phyloP scores from a whole-genome alignment of 148 eudicot genomes.

The Tetragonia tetragonoides region DNA sequence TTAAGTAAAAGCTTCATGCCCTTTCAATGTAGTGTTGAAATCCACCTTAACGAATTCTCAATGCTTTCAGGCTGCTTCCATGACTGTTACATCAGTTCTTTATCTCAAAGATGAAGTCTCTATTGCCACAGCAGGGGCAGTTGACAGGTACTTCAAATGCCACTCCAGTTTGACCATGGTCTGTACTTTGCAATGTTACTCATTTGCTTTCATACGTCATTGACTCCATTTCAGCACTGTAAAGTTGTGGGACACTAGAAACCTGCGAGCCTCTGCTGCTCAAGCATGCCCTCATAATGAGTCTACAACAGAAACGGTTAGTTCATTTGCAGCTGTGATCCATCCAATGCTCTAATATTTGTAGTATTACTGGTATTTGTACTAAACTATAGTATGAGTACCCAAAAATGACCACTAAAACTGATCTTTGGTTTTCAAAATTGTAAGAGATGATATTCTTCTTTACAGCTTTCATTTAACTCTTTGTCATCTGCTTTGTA shows the following conservation, averaged over 20 bases:
- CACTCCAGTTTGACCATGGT: background rate
- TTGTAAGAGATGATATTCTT: too few species aligned
- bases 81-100: slow-evolving; percentile 89
- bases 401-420: background rate
- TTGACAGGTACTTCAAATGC: slow-evolving; percentile 57
- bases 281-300: slow-evolving; percentile 55
- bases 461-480: too few species aligned
- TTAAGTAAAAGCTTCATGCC: background rate
- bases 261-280: slow-evolving; percentile 55
- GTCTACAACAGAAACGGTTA: slow-evolving; percentile 41
- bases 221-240: slow-evolving; percentile 48
- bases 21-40: background rate
- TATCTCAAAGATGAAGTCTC: slow-evolving; percentile 77
- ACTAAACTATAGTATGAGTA: background rate
- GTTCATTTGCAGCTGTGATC: slow-evolving; percentile 6
- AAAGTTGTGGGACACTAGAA: slow-evolving; percentile 90
- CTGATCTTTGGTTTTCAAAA: too few species aligned
- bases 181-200: background rate
- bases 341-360: background rate
- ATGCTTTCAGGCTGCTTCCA: slow-evolving; percentile 68
- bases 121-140: slow-evolving; percentile 90
- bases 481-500: background rate
- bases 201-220: background rate
- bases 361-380: background rate
- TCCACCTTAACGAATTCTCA: background rate